phyloP scores from a whole-genome alignment of 441 rosid species.

The Gossypium aridum region DNA sequence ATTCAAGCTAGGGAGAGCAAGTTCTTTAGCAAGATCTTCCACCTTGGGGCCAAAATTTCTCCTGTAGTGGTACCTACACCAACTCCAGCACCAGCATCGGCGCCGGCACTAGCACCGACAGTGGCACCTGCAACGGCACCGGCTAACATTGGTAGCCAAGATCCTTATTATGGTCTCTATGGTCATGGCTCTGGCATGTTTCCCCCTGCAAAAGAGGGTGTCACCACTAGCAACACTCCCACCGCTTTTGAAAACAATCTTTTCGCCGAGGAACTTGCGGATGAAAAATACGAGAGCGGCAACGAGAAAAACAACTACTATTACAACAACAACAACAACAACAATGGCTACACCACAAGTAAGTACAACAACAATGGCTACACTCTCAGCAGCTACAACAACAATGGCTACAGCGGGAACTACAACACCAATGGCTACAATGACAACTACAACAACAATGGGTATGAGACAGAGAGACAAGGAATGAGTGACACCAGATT shows the following conservation, averaged over 20 bases:
- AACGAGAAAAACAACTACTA: conserved; percentile 16
- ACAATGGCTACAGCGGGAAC: conserved; percentile 21
- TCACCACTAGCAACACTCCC: conserved; percentile 15
- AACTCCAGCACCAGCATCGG: conserved; percentile 6
- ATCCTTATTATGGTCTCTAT: conserved; percentile 33
- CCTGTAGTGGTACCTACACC: conserved; percentile 15
- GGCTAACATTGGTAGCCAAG: conserved; percentile 16
- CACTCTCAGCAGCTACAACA: conserved; percentile 4
- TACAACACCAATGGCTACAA: conserved; percentile 4
- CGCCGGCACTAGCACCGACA: neutral
- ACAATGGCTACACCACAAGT: conserved; percentile 5
- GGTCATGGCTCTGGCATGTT: conserved; percentile 39
- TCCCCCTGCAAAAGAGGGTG: conserved; percentile 28
- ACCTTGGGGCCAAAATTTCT: conserved; percentile 13
- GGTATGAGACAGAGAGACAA: conserved; percentile 30
- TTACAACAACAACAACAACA: conserved; percentile 13
- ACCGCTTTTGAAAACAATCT: conserved; percentile 24
- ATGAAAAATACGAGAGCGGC: conserved; percentile 19
- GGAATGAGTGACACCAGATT: conserved; percentile 77
- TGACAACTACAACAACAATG: conserved; percentile 14
- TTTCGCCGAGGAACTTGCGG: conserved; percentile 29
- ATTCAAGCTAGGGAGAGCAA: conserved; percentile 47
- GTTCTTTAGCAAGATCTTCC: conserved; percentile 55
- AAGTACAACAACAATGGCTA: conserved; percentile 14
- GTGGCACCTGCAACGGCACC: conserved; percentile 22